Evolutionary conservation across 768 basidiomycete genomes (phyloP).

Genomic region (Crassisporium funariophilum): DNA sequence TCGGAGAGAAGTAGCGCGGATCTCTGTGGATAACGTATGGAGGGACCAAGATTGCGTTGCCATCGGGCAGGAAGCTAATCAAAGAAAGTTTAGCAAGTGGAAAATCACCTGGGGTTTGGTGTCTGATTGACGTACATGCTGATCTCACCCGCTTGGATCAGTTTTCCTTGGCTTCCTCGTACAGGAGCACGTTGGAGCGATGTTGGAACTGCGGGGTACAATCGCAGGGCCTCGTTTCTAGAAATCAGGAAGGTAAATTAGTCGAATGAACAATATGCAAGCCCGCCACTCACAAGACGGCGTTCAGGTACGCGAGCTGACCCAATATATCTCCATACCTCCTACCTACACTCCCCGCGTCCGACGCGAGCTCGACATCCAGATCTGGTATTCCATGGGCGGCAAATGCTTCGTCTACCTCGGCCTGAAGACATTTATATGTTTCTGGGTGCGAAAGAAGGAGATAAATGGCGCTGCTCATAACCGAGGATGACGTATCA

Average conservation of each 20-base stretch:
- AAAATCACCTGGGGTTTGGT: neutral
- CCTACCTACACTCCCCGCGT: no score
- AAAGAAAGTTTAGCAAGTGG: neutral
- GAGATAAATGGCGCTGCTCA: slow-evolving; percentile 24
- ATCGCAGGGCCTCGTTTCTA: slow-evolving; percentile 38
- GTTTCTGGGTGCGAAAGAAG: slow-evolving; percentile 23
- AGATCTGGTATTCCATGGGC: slow-evolving; percentile 8
- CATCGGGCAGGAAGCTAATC: slow-evolving; percentile 38
- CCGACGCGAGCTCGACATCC: no score
- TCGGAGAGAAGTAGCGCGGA: slow-evolving; percentile 37
- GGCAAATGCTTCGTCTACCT: slow-evolving; percentile 23
- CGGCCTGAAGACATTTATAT: slow-evolving; percentile 23
- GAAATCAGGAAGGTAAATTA: no score
- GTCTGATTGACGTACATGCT: slow-evolving; percentile 13
- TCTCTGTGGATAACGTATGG: slow-evolving; percentile 37
- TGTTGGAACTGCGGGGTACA: slow-evolving; percentile 36
- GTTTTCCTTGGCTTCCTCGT: slow-evolving; percentile 26
- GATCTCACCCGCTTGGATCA: slow-evolving; percentile 16
- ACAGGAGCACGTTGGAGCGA: slow-evolving; percentile 30
- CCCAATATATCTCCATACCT: slow-evolving; percentile 24
- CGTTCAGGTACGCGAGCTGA: slow-evolving; percentile 28
- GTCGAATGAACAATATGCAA: neutral
- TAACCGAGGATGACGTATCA: slow-evolving; percentile 25
- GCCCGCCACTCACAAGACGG: slow-evolving; percentile 28
- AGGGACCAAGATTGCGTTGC: slow-evolving; percentile 35